Evolutionary conservation across 2,329 filamentous ascomycete species (phyloP), one percentile per base, ranked within the genome.

Genomic region (Xylariales sp.): DNA sequence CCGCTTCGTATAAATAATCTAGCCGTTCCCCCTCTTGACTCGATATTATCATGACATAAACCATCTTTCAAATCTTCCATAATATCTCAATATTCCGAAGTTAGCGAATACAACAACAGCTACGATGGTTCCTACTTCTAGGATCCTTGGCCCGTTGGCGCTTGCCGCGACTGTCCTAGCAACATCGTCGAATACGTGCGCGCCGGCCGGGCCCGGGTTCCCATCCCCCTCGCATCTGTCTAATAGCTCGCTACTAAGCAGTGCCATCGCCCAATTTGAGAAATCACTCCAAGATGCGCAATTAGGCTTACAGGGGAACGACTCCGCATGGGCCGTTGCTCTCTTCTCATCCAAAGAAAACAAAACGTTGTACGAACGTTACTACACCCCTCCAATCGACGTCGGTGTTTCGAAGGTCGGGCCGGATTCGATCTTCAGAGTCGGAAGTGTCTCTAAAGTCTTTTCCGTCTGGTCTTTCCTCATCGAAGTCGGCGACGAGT

Each of bases 401-500:
- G 61, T 69, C 14, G 75, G 76, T 3, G 76, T 78, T 6, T 65
- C 70, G 23, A 53, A 69, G 57, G 73, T 80, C 5, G 69, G 76
- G 43, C 50, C 65, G 5, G 70, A 83, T 57, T 81, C 75, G 0
- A 73, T 81, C 23, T 86, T 80, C 69, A 75, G 79, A 2, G 72
- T 82, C 3, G 80, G 77, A 14, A 85, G 83, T 68, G 73, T 85
- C 10, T 82, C 82, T 9, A 85, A 86, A 72, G 72, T 83, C 6
- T 79, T 83, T 67, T 82, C 79, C 2, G 77, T 83, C 2, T 82
- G 81, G 60, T 78, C 78, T 5, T 81, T 81, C 67, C 75, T 85
- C 18, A 75, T 77, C 14, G 78, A 82, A 64, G 75, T 76, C n/a
- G 81, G 83, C 1, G 79, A 82, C 61, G 66, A 71, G 16, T 72